These are phyloP conservation scores for Phialocephala sp. DNA, from an alignment of 2,329 filamentous ascomycete genomes.

Conservation along the genomic window DNA sequence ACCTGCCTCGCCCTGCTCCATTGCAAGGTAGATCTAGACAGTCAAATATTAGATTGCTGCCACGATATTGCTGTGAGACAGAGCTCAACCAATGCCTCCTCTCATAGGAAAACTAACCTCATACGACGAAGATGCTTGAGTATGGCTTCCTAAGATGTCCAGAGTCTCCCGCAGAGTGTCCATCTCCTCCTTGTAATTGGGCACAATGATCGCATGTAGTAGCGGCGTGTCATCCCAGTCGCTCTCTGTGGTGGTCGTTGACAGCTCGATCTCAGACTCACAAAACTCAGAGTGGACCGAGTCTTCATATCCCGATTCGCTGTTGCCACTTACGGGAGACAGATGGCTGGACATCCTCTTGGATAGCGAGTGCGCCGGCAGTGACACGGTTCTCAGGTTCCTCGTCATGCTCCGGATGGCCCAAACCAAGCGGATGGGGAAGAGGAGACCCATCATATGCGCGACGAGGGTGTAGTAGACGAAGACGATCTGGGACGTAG, in stretches of 20 bases:
- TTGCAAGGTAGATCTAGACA: constrained; percentile 71
- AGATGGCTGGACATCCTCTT: constrained; percentile 1
- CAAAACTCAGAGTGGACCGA: constrained; percentile 58
- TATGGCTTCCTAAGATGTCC: constrained; percentile 70
- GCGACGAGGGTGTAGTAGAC: constrained; percentile 70
- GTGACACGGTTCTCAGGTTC: constrained; percentile 46
- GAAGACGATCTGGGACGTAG: constrained; percentile 48
- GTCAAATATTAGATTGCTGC: background rate
- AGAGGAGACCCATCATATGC: constrained; percentile 67
- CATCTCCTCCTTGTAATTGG: constrained; percentile 76
- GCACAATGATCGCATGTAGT: constrained; percentile 71
- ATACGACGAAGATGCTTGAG: constrained; percentile 66
- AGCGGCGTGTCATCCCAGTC: constrained; percentile 49
- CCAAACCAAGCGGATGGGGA: constrained; percentile 67
- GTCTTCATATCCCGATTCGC: constrained; percentile 19
- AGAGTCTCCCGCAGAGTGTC: constrained; percentile 72
- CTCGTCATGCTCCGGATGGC: constrained; percentile 63
- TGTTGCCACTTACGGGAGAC: background rate
- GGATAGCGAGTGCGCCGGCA: background rate
- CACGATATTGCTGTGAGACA: constrained; percentile 6
- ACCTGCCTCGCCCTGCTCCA: constrained; percentile 71
- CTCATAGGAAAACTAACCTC: constrained; percentile 62
- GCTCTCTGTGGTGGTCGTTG: constrained; percentile 43
- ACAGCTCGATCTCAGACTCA: constrained; percentile 19
- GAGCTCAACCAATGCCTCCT: background rate